Conservation (phyloP, 2,329 filamentous ascomycete genomes). For the Pseudocercospora crystallina region DNA sequence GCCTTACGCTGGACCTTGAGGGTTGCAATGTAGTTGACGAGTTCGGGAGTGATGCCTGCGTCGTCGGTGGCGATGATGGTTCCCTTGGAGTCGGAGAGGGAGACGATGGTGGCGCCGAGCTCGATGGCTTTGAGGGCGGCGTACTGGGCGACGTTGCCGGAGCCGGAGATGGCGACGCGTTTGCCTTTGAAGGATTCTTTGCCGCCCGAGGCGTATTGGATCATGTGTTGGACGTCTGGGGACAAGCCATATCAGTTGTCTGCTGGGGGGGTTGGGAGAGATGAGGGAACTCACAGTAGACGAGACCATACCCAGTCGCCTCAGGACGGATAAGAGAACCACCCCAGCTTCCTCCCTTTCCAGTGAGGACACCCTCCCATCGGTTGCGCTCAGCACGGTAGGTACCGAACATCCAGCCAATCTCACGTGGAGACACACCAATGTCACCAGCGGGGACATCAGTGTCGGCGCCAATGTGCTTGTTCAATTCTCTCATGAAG, state of each 20-base stretch:
- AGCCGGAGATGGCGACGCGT: slow-evolving; percentile 92
- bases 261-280: too few species aligned
- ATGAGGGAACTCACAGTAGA: slow-evolving; percentile 64
- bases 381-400: slow-evolving; percentile 86
- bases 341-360: slow-evolving; percentile 92
- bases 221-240: slow-evolving; percentile 85
- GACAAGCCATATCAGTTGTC: slow-evolving; percentile 13
- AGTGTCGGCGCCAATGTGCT: slow-evolving; percentile 93
- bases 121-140: slow-evolving; percentile 95
- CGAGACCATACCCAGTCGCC: slow-evolving; percentile 92
- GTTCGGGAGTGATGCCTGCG: slow-evolving; percentile 72
- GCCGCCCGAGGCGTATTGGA: slow-evolving; percentile 75
- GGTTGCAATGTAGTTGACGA: slow-evolving; percentile 74
- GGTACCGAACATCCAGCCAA: slow-evolving; percentile 91
- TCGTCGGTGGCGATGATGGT: slow-evolving; percentile 72
- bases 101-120: slow-evolving; percentile 88
- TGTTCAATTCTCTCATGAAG: slow-evolving; percentile 94
- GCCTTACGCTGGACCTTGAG: slow-evolving; percentile 87
- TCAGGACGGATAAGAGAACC: slow-evolving; percentile 92
- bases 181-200: slow-evolving; percentile 86
- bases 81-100: slow-evolving; percentile 90
- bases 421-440: slow-evolving; percentile 86
- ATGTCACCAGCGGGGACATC: slow-evolving; percentile 98
- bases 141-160: slow-evolving; percentile 97
- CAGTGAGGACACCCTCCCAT: slow-evolving; percentile 95